Base-by-base conservation (phyloP, 208 protist genomes). In the Crithidia mellificae region DNA sequence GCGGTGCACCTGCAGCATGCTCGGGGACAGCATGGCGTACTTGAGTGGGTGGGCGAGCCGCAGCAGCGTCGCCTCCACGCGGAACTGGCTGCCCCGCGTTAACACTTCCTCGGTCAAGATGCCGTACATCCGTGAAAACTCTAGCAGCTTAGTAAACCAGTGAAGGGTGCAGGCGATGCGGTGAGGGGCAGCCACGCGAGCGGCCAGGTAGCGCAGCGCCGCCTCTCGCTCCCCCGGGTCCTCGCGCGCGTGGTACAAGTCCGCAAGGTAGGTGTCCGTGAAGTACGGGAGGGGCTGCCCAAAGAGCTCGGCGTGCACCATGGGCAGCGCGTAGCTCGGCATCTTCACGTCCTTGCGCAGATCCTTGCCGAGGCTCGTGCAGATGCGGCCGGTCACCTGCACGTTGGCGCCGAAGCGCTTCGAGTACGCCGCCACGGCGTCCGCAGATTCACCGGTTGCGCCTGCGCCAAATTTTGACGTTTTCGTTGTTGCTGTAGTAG, bases 81-180 rank as follows among this genome's bases (percentile, higher is more conserved):
- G 80, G 63, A 93, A 96, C 78, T 97, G 93, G 27, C 80, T 88
- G 29, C 91, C 93, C 27, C 93, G 90, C 17, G 51, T 80, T 24
- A 93, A 49, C 51, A 92, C 87, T 58, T 93, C 85, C 49, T 85
- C 66, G 36, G 83, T 83, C 12, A 93, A 66, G 34, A 95, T 92
- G 39, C 89, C 89, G 73, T 86, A 93, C 77, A 96, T 90, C 9
- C 78, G 77, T 8, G 90, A 80, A 49, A 87, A 93, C 72, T 91
- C 83, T 24, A 68, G 41, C 38, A 78, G 77, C 32, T 70, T 72
- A 0, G 76, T 83, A 77, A 86, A 89, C 69, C 85, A 89, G 72
- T 80, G 51, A 14, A 96, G 66, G 44, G 75, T 57, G 34, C 77
- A 64, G 12, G 86, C 80, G 46, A 96, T 77, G 22, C 82, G 77